Evolutionary conservation across 805 yeast genomes (phyloP), one percentile per base, ranked within the genome.

Genomic region (Candida khao-thaluensis): DNA sequence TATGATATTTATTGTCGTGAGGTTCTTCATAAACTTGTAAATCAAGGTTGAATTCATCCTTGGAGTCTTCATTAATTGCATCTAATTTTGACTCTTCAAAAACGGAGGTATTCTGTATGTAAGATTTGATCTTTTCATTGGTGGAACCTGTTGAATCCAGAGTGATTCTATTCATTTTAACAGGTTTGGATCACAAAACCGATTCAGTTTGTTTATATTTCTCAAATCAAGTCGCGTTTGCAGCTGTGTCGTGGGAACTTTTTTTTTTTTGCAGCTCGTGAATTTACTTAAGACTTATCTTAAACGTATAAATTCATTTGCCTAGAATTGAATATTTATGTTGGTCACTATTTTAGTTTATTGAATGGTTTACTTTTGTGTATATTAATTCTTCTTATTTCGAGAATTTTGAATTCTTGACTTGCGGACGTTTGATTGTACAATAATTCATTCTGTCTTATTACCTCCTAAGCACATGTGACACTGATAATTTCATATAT

Each of bases 1-100:
- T 54, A 35, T 64, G 60, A 44, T 64, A 68, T 20, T 34, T 23
- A 11, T 37, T 17, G 12, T 30, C 27, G 15, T 25, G 5, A 3
- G 36, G 4, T 3, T 38, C 30, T 15, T 40, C 41, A 16, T 31
- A 21, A 11, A 31, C 23, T 15, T 20, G 5, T 6, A 43, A 17
- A 30, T 41, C 35, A 15, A 47, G 30, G 18, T 41, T 35, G 35
- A 43, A 41, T 9, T 45, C 49, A 22, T 41, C 35, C 8, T 32
- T 26, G 22, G 39, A 18, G 12, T 44, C 43, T 23, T 43, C 44
- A 28, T 35, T 30, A 10, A 43, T 40, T 23, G 44, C 37, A 5
- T 38, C 40, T 8, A 37, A 12, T 7, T 35, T 26, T 5, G 22
- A 10, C 12, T 25, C 29, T 15, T 35, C 37, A 15, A 31, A 31